A percentile compares a stretch with the other conserved stretches of the same genome.
Conservation (phyloP, 164 flowering plant species). For the Umbilicus rupestris region DNA sequence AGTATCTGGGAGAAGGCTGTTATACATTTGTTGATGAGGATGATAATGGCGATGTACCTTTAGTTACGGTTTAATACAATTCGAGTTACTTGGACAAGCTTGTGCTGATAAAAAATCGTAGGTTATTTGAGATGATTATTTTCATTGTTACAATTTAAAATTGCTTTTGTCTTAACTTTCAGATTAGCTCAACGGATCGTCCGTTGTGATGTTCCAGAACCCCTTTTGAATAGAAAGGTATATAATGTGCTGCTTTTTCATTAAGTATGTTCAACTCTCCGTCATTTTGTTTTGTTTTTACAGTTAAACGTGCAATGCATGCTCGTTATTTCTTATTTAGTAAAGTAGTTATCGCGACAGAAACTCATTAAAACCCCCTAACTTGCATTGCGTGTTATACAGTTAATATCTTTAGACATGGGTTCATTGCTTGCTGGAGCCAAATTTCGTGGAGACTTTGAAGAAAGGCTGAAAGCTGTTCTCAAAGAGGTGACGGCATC, state of each 20-base stretch:
- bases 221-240: constrained; percentile 79
- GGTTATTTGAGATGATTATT: neutral
- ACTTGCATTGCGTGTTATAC: constrained; percentile 10
- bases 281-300: neutral
- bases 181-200: constrained; percentile 93
- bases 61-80: neutral
- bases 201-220: constrained; percentile 96
- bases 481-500: constrained; percentile 91
- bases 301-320: neutral
- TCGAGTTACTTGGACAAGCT: neutral
- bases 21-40: neutral
- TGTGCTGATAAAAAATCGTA: neutral
- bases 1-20: too few species aligned
- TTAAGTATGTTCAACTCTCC: neutral
- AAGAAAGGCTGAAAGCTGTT: constrained; percentile 95
- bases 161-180: constrained; percentile 17
- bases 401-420: constrained; percentile 95
- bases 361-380: neutral
- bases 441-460: constrained; percentile 92
- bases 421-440: constrained; percentile 95
- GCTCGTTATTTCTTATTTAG: neutral
- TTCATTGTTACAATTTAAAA: neutral
- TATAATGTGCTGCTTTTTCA: neutral
- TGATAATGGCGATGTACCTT: neutral
- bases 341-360: neutral